Base-by-base conservation (phyloP, 768 basidiomycete species). In the Lactarius sanguifluus region DNA sequence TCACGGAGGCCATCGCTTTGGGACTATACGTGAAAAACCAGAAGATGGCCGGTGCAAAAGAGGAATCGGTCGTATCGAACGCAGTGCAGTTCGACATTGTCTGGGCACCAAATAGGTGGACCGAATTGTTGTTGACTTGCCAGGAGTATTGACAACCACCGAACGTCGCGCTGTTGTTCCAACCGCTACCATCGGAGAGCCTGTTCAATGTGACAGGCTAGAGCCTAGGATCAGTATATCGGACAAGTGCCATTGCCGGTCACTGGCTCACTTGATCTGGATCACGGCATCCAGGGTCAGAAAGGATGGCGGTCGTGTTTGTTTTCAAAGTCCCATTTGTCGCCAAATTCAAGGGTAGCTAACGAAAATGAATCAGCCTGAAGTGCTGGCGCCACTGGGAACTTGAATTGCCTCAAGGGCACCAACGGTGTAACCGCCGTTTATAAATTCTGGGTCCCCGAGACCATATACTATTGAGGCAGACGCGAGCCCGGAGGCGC, bases 21-120 rank as follows among this genome's bases (percentile, higher is more conserved):
- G 82, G 80, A n/a, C 74, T 66, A 72, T 78, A 81, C 55, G 76
- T 77, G 73, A 85, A 85, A 72, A 85, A 83, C 86, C 85, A 87
- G 71, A 86, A 85, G 25, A 84, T 76, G 20, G 83, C 77, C 0
- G 85, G 84, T 18, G 74, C 78, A 47, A 83, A 83, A 52, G 81
- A 75, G 13, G 74, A 70, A 3, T 76, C 75, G 10, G 72, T 65
- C 23, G 63, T 7, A 32, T 70, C 52, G 23, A 50, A 71, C 55
- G 80, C 81, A 28, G 58, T 67, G 41, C 54, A 56, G n/a, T 41
- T 13, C n/a, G 64, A 38, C 58, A 50, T 30, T 10, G 57, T 60
- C 62, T 60, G 41, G 16, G 34, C 68, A 79, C 84, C 85, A 60
- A 85, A 85, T 12, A 83, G 72, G 41, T 75, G 76, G 3, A 71